phyloP scores from a whole-genome alignment of 2,329 filamentous ascomycete species.

The Hypoxylon sp. region DNA sequence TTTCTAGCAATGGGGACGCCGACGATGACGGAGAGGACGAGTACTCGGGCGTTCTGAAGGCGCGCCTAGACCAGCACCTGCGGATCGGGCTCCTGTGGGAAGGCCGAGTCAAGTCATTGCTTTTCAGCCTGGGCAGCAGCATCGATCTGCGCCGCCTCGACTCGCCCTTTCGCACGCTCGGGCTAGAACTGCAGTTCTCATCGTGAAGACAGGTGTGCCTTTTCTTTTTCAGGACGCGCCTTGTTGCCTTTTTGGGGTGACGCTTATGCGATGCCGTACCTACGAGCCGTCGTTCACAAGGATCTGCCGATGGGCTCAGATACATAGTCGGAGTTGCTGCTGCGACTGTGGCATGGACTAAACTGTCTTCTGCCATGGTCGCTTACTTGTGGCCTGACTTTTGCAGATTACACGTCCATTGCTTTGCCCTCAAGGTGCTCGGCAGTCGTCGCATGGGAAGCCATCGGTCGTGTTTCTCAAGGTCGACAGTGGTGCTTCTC shows the following conservation, averaged over 20 bases:
- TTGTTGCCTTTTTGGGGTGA: not conserved
- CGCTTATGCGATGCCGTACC: not conserved
- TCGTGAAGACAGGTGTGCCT: conserved; percentile 60
- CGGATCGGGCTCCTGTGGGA: conserved; percentile 91
- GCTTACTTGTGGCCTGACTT: no score
- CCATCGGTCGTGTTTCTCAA: conserved; percentile 9
- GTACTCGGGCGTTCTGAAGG: conserved; percentile 87
- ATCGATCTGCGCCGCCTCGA: conserved; percentile 81
- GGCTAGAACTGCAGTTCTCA: conserved; percentile 83
- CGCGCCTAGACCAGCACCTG: conserved; percentile 86
- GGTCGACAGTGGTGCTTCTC: conserved; percentile 7
- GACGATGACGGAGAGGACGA: conserved; percentile 61
- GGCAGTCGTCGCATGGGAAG: not conserved
- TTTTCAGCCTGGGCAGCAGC: conserved; percentile 89
- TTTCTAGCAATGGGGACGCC: no score
- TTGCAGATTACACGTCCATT: no score
- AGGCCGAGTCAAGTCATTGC: conserved; percentile 86
- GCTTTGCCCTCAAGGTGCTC: no score
- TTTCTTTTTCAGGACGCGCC: conserved; percentile 3
- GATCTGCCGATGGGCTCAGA: not conserved
- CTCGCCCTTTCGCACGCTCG: conserved; percentile 78
- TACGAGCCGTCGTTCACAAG: not conserved
- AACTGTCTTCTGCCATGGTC: no score
- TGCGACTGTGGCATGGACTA: not conserved
- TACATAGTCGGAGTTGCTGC: not conserved